These are phyloP conservation scores for Saccharomycopsis sp. DNA, from an alignment of 805 yeast species.

Conservation along the genomic window DNA sequence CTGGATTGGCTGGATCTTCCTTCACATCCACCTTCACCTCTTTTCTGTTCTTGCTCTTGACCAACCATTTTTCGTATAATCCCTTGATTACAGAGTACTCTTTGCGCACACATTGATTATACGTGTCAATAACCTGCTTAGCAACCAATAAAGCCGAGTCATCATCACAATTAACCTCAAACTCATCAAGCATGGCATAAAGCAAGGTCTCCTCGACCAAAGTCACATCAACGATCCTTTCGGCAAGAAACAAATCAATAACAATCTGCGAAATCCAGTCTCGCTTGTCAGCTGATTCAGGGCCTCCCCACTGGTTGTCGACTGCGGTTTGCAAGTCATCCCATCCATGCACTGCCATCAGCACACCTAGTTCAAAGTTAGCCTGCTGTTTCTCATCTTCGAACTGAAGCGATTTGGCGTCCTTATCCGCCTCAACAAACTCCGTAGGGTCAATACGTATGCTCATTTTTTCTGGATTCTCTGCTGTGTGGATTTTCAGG, in stretches of 20 bases:
- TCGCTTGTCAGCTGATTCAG: slow-evolving; percentile 81
- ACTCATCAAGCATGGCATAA: slow-evolving; percentile 92
- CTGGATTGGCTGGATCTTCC: slow-evolving; percentile 61
- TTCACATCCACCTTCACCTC: slow-evolving; percentile 37
- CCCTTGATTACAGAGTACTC: slow-evolving; percentile 52
- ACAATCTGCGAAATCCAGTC: slow-evolving; percentile 90
- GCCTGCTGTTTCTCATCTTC: slow-evolving; percentile 65
- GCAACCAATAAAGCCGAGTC: slow-evolving; percentile 79
- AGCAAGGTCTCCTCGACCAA: slow-evolving; percentile 79
- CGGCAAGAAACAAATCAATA: slow-evolving; percentile 64
- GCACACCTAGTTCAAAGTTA: slow-evolving; percentile 85
- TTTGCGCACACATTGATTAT: slow-evolving; percentile 52
- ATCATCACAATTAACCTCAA: slow-evolving; percentile 82
- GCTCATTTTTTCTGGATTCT: neutral
- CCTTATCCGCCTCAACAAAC: slow-evolving; percentile 47
- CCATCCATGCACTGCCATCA: slow-evolving; percentile 90
- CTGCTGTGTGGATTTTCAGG: too few species aligned
- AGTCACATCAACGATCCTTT: slow-evolving; percentile 62
- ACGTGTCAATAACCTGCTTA: slow-evolving; percentile 54
- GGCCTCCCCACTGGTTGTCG: slow-evolving; percentile 92
- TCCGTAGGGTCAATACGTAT: slow-evolving; percentile 36
- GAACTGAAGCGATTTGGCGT: slow-evolving; percentile 35
- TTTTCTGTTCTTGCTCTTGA: slow-evolving; percentile 37
- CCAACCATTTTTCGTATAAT: slow-evolving; percentile 53
- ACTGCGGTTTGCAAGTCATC: slow-evolving; percentile 85